Base-by-base conservation (phyloP, 2,329 filamentous ascomycete genomes). In the Colletotrichum cereale region DNA sequence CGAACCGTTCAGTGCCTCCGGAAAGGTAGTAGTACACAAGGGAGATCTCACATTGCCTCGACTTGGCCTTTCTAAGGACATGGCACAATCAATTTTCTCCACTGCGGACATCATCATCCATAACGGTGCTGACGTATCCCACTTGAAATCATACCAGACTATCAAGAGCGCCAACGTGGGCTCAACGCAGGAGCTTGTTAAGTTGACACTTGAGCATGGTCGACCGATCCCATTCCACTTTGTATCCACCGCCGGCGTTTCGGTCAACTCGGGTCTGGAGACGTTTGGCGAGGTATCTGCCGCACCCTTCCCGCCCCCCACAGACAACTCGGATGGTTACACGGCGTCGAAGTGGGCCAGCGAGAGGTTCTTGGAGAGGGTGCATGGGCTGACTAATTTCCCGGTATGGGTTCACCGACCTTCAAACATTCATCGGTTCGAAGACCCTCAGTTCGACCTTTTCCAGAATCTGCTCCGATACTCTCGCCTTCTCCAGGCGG, bases 21-120 rank as follows among this genome's bases (percentile, higher is more conserved):
- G 47, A 24, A 84, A 83, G 68, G 72, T 85, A 10, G 50, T 77
- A 10, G 10, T 72, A 5, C 75, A 84, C 71, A 18, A 60, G 0
- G 86, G 85, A 11, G 79, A 84, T 72, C 79, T 86, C 1, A 70
- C 72, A 0, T 52, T 58, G 2, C 78, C 79, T 1, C 71, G 47
- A 3, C 78, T 87, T 4, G 84, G 85, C 0, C 79, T 88, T 4
- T 75, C 74, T 2, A 68, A 80, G n/a, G 55, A 24, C 0, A 29
- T 38, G 2, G 62, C n/a, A 16, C 42, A 31, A 36, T 11, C 24
- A 11, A 34, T 24, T 7, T 63, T 67, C 4, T 31, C 26, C 5
- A 56, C 74, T 3, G 80, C 78, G 1, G 42, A 44, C 21, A 7
- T 44, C 42, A n/a, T 44, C 18, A 44, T 92, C 31, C 89, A 86